Evolutionary conservation across 2,329 filamentous ascomycete species (phyloP).

Genomic region (Fusarium robinianum): DNA sequence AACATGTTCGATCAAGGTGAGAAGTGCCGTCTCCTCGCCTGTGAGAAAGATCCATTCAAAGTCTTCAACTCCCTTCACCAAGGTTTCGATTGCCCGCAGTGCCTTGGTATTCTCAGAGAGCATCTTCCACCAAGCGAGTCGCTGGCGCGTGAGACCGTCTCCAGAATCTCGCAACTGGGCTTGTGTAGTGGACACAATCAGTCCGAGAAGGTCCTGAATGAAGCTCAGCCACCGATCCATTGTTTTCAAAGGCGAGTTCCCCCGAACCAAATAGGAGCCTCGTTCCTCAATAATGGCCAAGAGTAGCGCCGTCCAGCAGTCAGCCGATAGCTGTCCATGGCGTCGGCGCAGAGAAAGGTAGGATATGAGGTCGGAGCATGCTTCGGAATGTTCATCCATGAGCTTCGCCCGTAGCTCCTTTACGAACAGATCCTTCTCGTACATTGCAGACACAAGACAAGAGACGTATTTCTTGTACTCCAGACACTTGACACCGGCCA

Average conservation of each 20-base stretch:
- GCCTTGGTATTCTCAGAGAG: background rate
- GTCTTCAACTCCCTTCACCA: background rate
- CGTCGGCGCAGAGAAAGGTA: background rate
- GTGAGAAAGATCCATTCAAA: constrained; percentile 1
- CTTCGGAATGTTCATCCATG: background rate
- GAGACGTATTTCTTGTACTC: background rate
- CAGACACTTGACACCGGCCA: background rate
- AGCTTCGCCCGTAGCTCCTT: constrained; percentile 2
- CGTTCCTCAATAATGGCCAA: background rate
- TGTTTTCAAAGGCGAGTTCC: background rate
- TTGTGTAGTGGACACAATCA: background rate
- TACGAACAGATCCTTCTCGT: constrained; percentile 1
- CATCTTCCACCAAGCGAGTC: background rate
- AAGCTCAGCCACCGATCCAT: constrained; percentile 2
- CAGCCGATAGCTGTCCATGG: background rate
- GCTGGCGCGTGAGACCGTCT: background rate
- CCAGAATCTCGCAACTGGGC: background rate
- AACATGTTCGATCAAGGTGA: background rate
- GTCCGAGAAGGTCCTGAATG: background rate
- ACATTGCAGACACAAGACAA: background rate
- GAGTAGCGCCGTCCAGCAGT: background rate
- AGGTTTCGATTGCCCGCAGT: background rate
- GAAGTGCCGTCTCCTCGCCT: background rate
- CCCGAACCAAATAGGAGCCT: background rate
- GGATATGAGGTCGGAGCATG: constrained; percentile 2